These are phyloP conservation scores for Amaranthus tricolor DNA, from an alignment of 179 eudicot genomes.

Conservation along the genomic window DNA sequence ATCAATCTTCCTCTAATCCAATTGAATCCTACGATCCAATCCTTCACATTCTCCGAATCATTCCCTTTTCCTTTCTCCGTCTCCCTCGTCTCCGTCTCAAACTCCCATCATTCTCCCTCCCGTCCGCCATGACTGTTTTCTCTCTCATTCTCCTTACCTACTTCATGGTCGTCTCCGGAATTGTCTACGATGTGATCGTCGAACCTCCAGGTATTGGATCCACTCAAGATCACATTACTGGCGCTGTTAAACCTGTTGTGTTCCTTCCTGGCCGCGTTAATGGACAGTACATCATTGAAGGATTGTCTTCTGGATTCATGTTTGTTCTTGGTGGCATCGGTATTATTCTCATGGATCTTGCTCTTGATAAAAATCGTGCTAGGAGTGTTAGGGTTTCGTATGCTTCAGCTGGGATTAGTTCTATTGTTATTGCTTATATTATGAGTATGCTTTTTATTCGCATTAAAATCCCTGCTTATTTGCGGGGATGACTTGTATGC, in stretches of 20 bases:
- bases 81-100: conserved; percentile 81
- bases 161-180: conserved; percentile 86
- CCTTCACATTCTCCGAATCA: conserved; percentile 38
- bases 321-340: conserved; percentile 84
- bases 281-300: conserved; percentile 93
- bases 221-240: conserved; percentile 67
- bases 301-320: conserved; percentile 85
- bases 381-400: conserved; percentile 60
- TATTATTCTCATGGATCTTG: conserved; percentile 68
- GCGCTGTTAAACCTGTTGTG: conserved; percentile 76
- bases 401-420: conserved; percentile 51
- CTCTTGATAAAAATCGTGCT: conserved; percentile 54
- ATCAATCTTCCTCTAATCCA: conserved; percentile 1
- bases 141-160: conserved; percentile 75
- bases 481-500: conserved; percentile 17
- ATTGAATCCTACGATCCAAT: conserved; percentile 45
- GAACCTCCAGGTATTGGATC: conserved; percentile 96
- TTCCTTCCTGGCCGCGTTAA: conserved; percentile 87
- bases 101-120: conserved; percentile 61
- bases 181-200: conserved; percentile 86
- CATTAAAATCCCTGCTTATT: conserved; percentile 86
- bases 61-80: conserved; percentile 61
- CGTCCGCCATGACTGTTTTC: conserved; percentile 64
- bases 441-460: conserved; percentile 93
- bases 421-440: conserved; percentile 53